Base-by-base conservation (phyloP, 805 yeast genomes). In the Candida nanaspora region DNA sequence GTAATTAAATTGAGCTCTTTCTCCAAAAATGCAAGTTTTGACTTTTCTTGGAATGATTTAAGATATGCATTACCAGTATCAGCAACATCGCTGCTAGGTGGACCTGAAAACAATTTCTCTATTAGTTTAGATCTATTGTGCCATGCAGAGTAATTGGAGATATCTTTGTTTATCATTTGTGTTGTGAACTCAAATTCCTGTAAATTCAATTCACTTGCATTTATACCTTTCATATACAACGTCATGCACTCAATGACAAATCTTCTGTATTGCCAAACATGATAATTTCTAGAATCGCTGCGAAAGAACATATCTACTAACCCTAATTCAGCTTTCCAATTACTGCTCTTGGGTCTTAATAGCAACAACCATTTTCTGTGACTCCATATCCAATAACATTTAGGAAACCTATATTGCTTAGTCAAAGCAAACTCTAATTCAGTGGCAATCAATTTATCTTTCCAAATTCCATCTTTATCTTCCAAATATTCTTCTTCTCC, bases 371-470 rank as follows among this genome's bases (percentile, higher is more conserved):
- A 93, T 10, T 74, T 63, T 29, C 98, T 69, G 57, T 93, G 97
- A 50, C 81, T 84, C 97, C 98, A 93, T 11, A 93, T 80, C 96
- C 98, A 93, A 56, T 93, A 93, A 32, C 89, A 86, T 57, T 93
- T 93, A 1, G 98, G 98, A 48, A 63, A 80, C 41, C 69, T 61
- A 41, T 74, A 74, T 50, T 93, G 61, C 47, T 78, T 74, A 0
- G 57, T 60, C 64, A 81, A 67, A 2, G 80, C 69, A 53, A 86
- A 78, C 20, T 61, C 47, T 35, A 93, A 65, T 48, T 91, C 98
- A 3, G 64, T 57, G 2, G 67, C 6, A 3, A 31, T 18, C 14
- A 31, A 31, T 15, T 11, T n/a, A 31, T 18, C 22, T 11, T n/a
- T 10, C 18, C 16, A 29, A 14, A 6, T 11, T 10, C n/a, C 30